Evolutionary conservation across 805 yeast genomes (phyloP), one percentile per base, ranked within the genome.

Genomic region (Kazachstania africana): DNA sequence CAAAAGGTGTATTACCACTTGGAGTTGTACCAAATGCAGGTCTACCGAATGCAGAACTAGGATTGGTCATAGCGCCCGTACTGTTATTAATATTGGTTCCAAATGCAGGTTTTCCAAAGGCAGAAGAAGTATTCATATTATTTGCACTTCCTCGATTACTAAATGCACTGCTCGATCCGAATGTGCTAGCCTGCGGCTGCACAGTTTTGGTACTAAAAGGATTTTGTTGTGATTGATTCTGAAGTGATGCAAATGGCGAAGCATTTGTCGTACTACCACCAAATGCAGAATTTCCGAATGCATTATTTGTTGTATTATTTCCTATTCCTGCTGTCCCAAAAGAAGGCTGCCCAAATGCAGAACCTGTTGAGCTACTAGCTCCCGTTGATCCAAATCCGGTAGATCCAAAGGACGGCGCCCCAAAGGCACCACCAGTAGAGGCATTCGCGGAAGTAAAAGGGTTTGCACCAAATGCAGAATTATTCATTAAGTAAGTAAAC

Each of bases 21-120:
- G n/a, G n/a, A n/a, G n/a, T n/a, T n/a, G n/a, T n/a, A n/a, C 32
- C 50, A 43, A 38, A 38, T 23, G 39, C 36, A 24, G 37, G 40
- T n/a, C 23, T 36, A 12, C 45, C 43, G 31, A 43, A 37, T 4
- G 39, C 33, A 10, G 34, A 23, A 18, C 26, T n/a, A 15, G 22
- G n/a, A n/a, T n/a, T n/a, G n/a, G n/a, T n/a, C n/a, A n/a, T n/a
- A n/a, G n/a, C n/a, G n/a, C n/a, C n/a, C n/a, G n/a, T n/a, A n/a
- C n/a, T n/a, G n/a, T n/a, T n/a, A n/a, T n/a, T n/a, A 30, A 24
- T 3, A 25, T 12, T 3, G 28, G 28, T 17, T n/a, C 6, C 6
- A 6, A 6, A 12, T 8, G 31, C 19, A 14, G 31, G 25, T 14
- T 18, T 25, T 19, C 27, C 29, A 16, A 28, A 17, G 12, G 27